phyloP scores from a whole-genome alignment of 345 rosid species.

The Aurinia saxatilis region DNA sequence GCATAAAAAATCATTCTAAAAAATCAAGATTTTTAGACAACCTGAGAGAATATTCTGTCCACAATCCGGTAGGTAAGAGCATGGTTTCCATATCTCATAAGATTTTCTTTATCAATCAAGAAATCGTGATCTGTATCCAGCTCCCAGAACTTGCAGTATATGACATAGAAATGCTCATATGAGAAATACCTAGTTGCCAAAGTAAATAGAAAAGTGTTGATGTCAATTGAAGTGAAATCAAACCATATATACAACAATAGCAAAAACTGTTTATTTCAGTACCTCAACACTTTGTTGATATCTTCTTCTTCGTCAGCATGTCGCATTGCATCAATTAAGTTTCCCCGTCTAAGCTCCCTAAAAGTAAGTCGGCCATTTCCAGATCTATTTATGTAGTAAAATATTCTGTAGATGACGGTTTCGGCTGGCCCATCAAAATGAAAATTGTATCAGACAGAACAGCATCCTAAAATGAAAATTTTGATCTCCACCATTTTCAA shows the following conservation, averaged over 20 bases:
- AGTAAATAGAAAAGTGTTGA: background rate
- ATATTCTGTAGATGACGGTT: constrained; percentile 95
- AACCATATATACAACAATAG: background rate
- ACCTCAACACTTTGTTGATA: constrained; percentile 98
- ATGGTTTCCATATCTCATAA: constrained; percentile 92
- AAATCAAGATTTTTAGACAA: constrained; percentile 5
- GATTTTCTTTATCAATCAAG: constrained; percentile 91
- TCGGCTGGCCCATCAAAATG: constrained; percentile 61
- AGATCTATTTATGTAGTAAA: constrained; percentile 81
- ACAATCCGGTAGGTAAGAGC: constrained; percentile 96
- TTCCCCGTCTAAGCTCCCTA: constrained; percentile 86
- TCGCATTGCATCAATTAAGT: constrained; percentile 77
- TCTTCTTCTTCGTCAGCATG: constrained; percentile 98
- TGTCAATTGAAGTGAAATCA: background rate
- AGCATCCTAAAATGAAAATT: background rate
- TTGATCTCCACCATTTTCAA: background rate
- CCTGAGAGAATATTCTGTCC: constrained; percentile 93
- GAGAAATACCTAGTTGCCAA: constrained; percentile 70
- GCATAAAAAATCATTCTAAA: too few relatives aligned
- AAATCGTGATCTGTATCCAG: constrained; percentile 95
- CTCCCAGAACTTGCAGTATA: constrained; percentile 99
- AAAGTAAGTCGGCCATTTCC: constrained; percentile 83
- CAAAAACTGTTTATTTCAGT: background rate
- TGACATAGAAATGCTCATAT: constrained; percentile 90
- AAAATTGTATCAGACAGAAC: constrained; percentile 3